phyloP scores from a whole-genome alignment of 768 basidiomycete genomes.

The Neoboletus magnificus region DNA sequence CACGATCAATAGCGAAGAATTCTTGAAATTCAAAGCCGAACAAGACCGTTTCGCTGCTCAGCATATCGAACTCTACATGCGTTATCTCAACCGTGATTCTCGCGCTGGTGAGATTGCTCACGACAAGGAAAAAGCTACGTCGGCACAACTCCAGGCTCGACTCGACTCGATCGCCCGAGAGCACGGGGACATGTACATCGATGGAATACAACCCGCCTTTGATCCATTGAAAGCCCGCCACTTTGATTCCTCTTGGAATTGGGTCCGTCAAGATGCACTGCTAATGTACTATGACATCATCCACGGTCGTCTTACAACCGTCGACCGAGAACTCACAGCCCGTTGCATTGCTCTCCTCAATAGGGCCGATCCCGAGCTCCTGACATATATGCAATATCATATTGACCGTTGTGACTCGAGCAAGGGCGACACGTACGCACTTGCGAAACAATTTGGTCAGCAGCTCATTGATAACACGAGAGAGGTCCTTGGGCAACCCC shows the following conservation, averaged over 20 bases:
- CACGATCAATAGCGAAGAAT: slow-evolving; percentile 96
- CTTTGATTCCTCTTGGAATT: slow-evolving; percentile 99
- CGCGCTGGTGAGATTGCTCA: slow-evolving; percentile 88
- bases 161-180: slow-evolving; percentile 87
- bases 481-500: slow-evolving; percentile 79
- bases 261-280: slow-evolving; percentile 96
- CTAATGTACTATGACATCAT: slow-evolving; percentile 99
- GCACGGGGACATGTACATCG: slow-evolving; percentile 90
- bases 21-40: slow-evolving; percentile 92
- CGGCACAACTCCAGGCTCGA: slow-evolving; percentile 69
- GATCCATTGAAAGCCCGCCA: slow-evolving; percentile 94
- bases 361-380: slow-evolving; percentile 88
- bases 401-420: slow-evolving; percentile 79
- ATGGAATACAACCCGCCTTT: slow-evolving; percentile 93
- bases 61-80: slow-evolving; percentile 95
- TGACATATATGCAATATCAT: slow-evolving; percentile 94
- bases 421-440: slow-evolving; percentile 86
- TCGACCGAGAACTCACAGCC: slow-evolving; percentile 95
- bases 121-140: slow-evolving; percentile 80
- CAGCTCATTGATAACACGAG: slow-evolving; percentile 92
- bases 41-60: slow-evolving; percentile 90
- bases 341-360: slow-evolving; percentile 98
- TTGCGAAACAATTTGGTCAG: slow-evolving; percentile 97
- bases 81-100: slow-evolving; percentile 91
- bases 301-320: slow-evolving; percentile 88